Base-by-base conservation (phyloP, 2,329 filamentous ascomycete species). In the Nemania sp. region DNA sequence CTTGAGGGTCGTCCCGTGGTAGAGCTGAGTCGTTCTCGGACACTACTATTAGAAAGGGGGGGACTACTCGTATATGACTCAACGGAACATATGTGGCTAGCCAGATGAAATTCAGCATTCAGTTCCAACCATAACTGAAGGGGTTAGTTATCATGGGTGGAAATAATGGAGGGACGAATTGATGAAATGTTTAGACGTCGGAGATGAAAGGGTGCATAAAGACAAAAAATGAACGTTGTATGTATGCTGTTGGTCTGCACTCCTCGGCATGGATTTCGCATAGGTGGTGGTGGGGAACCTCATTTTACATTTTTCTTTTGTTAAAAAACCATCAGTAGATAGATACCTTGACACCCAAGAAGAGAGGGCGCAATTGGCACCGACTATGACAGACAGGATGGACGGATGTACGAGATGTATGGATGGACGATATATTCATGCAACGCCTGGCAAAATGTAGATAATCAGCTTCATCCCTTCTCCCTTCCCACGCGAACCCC, bases 301-400 rank as follows among this genome's bases (percentile, higher is more conserved):
- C 25, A 3, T n/a, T n/a, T n/a, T n/a, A n/a, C n/a, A n/a, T n/a
- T 29, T 29, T 29, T 29, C 7, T 29, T 29, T 29, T 29, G 25
- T 29, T 29, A 29, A 29, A 29, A n/a, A 29, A 39, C 35, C 34
- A 55, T 25, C 4, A 58, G 60, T 63, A 65, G 63, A 63, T 63
- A 62, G 62, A 59, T 64, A 58, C 54, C 58, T 52, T 60, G 57
- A 63, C 57, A 57, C 57, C 53, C 56, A 32, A 43, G 52, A 54
- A 17, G 32, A 50, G 42, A 43, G 21, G 48, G 39, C 25, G 46
- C 57, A 46, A 3, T 51, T 40, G 39, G 20, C 34, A 29, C 48
- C 11, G 11, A 42, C 11, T 29, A 4, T 29, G 25, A 39, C 35
- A 11, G 35, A 39, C 10, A 11, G n/a, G 25, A 29, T 7, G 25